Percentiles rank a stretch among this genome's conserved stretches.
These are phyloP conservation scores for Naumovozyma castellii DNA, from an alignment of 805 yeast genomes.

Conservation along the genomic window DNA sequence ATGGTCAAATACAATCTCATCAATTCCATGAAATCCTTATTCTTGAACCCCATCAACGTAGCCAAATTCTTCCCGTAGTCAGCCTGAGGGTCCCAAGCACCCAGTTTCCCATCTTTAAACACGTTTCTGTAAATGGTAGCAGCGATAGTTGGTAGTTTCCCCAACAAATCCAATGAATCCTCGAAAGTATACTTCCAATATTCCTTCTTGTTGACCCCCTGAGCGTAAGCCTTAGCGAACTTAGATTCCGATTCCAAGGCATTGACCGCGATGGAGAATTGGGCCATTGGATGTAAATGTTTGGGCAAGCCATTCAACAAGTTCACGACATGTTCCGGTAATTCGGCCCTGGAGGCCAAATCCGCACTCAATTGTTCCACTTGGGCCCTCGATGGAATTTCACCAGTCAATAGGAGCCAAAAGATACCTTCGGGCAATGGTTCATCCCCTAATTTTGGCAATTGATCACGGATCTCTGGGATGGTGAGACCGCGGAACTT, in stretches of 20 bases:
- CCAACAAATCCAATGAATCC: conserved; percentile 70
- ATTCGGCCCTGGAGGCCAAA: conserved; percentile 65
- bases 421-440: conserved; percentile 72
- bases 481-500: conserved; percentile 79
- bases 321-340: conserved; percentile 71
- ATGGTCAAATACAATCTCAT: conserved; percentile 74
- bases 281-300: conserved; percentile 82
- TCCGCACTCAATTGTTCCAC: conserved; percentile 63
- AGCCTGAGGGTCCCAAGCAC: conserved; percentile 39
- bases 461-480: conserved; percentile 63
- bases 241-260: conserved; percentile 77
- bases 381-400: conserved; percentile 66
- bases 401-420: conserved; percentile 78
- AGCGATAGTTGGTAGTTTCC: conserved; percentile 74
- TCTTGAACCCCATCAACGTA: conserved; percentile 45
- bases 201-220: conserved; percentile 72
- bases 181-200: conserved; percentile 80
- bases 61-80: conserved; percentile 66
- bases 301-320: conserved; percentile 67
- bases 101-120: conserved; percentile 69
- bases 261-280: conserved; percentile 72
- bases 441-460: conserved; percentile 70
- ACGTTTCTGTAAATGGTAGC: conserved; percentile 78
- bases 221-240: conserved; percentile 77
- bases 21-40: conserved; percentile 64